Evolutionary conservation across 1,284 basidiomycete species (phyloP), one percentile per base, ranked within the genome.

Genomic region (Ceratobasidium sp.): DNA sequence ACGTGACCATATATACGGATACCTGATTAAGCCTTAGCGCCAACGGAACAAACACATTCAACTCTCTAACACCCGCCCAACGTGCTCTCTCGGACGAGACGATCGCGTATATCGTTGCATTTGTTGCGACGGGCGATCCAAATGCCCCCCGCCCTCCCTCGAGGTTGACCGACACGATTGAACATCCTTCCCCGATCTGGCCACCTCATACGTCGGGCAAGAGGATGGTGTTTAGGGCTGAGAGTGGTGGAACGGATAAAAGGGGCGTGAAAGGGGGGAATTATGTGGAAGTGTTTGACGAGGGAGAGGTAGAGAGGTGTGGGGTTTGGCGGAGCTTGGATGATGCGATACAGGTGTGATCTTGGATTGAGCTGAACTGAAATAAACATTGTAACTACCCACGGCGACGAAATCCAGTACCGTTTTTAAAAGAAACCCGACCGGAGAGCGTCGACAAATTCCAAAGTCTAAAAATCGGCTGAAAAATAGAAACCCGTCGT

Each of bases 201-300:
- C 56, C 56, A 11, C 19, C 27, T 49, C 31, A 72, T 37, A 31
- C 39, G 2, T 61, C 68, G 16, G 68, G 68, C 19, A 72, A 59
- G n/a, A 56, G 68, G 19, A 39, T 72, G 13, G 68, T 72, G 11
- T 72, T 72, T 31, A 56, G 68, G 9, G 56, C 56, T 8, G 68
- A 61, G 46, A n/a, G 68, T 19, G 53, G 53, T 31, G 68, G 68
- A 16, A 72, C 68, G 9, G 39, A 8, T 14, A 56, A 24, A 19
- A 72, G 61, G 29, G 68, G 68, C 1, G 46, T 51, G 27, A 34
- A 46, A 39, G 68, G 68, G n/a, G 68, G 68, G 14, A 61, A 41
- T 27, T 72, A 49, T n/a, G 41, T 72, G 6, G 68, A 72, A 29
- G 56, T 31, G 7, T n/a, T 72, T 9, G 31, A 72, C 22, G n/a